phyloP scores from a whole-genome alignment of 768 basidiomycete genomes.

The Podaxis carcinomalis region DNA sequence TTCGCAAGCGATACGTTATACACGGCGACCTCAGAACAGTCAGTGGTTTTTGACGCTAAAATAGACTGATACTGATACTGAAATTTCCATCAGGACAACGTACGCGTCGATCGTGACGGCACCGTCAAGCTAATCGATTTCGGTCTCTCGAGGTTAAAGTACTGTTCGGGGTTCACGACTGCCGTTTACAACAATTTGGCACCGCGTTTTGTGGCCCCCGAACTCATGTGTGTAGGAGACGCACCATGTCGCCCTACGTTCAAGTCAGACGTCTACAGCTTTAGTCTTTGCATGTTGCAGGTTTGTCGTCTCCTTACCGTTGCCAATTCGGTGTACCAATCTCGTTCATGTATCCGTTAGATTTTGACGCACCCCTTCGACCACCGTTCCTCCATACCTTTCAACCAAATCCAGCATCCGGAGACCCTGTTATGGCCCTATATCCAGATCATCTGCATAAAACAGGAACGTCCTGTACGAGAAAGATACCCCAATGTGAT shows the following conservation, averaged over 20 bases:
- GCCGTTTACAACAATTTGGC: not conserved
- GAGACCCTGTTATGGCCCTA: not conserved
- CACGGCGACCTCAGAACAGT: not conserved
- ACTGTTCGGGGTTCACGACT: slow-evolving; percentile 1
- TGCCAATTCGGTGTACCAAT: not conserved
- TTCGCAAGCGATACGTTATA: not conserved
- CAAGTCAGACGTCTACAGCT: not conserved
- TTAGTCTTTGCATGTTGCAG: not conserved
- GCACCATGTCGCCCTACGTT: not conserved
- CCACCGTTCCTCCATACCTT: not conserved
- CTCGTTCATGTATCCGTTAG: not conserved
- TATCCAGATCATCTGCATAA: not conserved
- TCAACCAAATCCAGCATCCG: not conserved
- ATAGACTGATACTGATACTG: not conserved
- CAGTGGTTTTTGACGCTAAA: not conserved
- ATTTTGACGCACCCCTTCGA: not conserved
- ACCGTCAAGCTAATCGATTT: slow-evolving; percentile 8
- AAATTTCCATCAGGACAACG: slow-evolving; percentile 2
- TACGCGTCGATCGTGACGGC: not conserved
- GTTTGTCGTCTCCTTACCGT: not conserved
- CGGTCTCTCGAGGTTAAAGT: not conserved
- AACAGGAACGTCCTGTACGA: not conserved
- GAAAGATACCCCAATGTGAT: not conserved
- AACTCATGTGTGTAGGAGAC: not conserved
- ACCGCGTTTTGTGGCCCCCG: not conserved